These are phyloP conservation scores for Naganishia randhawae DNA, from an alignment of 768 basidiomycete species.

Conservation along the genomic window DNA sequence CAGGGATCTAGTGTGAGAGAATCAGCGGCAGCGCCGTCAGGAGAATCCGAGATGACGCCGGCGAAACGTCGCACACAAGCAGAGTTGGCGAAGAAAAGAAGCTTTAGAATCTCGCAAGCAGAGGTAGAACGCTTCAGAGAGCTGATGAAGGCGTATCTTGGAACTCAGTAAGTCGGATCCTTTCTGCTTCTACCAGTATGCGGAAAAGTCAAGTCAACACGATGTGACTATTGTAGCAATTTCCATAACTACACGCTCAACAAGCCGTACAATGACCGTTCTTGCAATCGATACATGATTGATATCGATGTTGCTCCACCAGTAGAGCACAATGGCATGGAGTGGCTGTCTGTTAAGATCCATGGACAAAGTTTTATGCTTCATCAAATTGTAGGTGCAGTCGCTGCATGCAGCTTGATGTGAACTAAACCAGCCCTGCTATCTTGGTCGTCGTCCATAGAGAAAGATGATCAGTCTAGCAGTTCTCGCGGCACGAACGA, in stretches of 20 bases:
- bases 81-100: conserved; percentile 40
- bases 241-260: conserved; percentile 97
- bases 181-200: background rate
- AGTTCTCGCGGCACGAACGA: conserved; percentile 72
- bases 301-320: conserved; percentile 80
- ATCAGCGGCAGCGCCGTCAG: conserved; percentile 50
- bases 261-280: conserved; percentile 74
- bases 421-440: background rate
- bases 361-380: conserved; percentile 99
- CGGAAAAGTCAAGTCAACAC: background rate
- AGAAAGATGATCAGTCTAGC: conserved; percentile 93
- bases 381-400: conserved; percentile 70
- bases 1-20: conserved; percentile 52
- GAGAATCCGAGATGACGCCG: conserved; percentile 53
- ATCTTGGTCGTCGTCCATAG: conserved; percentile 54
- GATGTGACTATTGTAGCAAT: conserved; percentile 57
- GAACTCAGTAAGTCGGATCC: conserved; percentile 60
- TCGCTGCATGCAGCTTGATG: background rate
- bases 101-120: conserved; percentile 63
- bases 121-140: conserved; percentile 61
- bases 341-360: conserved; percentile 89
- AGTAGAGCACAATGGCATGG: conserved; percentile 80
- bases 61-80: conserved; percentile 23
- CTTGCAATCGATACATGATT: conserved; percentile 82
- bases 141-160: conserved; percentile 66